phyloP scores from a whole-genome alignment of 23 red algal genomes.

The Porphyridium purpureum region DNA sequence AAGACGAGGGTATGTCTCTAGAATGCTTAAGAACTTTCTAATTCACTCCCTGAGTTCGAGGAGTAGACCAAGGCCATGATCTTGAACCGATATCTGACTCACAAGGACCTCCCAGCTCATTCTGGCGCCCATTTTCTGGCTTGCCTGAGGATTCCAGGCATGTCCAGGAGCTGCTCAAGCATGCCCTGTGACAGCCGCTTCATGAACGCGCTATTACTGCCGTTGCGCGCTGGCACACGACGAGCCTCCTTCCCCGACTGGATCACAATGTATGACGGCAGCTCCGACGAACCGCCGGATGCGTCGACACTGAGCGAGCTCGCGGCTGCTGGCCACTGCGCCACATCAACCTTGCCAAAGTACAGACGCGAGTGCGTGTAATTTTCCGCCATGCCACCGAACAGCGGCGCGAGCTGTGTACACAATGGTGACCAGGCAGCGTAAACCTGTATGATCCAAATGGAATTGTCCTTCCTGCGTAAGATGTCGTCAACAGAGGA shows the following conservation, averaged over 20 bases:
- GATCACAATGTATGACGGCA: slow-evolving; percentile 40
- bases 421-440: slow-evolving; percentile 63
- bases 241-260: slow-evolving; percentile 23
- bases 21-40: too few relatives aligned
- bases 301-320: slow-evolving; percentile 16
- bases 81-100: too few relatives aligned
- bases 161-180: too few relatives aligned
- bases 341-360: slow-evolving; percentile 37
- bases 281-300: slow-evolving; percentile 18
- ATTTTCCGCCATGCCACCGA: slow-evolving; percentile 19
- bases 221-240: background rate
- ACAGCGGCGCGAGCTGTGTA: slow-evolving; percentile 45
- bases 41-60: too few relatives aligned
- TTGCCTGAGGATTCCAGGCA: too few relatives aligned
- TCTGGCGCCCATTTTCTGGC: too few relatives aligned
- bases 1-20: too few relatives aligned
- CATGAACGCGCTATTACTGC: too few relatives aligned
- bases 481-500: slow-evolving; percentile 30
- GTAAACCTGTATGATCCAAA: slow-evolving; percentile 42
- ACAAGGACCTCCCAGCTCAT: too few relatives aligned
- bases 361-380: slow-evolving; percentile 29
- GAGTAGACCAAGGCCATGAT: too few relatives aligned
- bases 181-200: too few relatives aligned
- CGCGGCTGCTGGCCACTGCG: slow-evolving; percentile 19
- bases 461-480: slow-evolving; percentile 17